These are phyloP conservation scores for Limnomonas spitsbergensis DNA, from an alignment of 139 green algal genomes.

Conservation along the genomic window DNA sequence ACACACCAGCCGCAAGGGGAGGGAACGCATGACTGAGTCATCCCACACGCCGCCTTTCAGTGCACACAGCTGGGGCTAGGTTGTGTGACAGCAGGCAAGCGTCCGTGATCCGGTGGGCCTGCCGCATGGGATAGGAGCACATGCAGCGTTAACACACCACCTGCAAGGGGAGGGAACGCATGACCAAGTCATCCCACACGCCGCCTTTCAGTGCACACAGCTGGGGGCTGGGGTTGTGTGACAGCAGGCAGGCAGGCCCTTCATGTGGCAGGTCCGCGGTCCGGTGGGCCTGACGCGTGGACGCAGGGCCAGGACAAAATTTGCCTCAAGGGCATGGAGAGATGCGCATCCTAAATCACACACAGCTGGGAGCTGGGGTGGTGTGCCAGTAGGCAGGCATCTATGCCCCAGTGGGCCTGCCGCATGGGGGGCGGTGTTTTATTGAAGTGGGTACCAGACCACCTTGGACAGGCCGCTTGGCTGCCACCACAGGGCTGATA, in stretches of 20 bases:
- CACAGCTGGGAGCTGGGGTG: conserved; percentile 14
- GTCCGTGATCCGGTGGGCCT: conserved; percentile 9
- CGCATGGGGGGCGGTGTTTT: too few relatives aligned
- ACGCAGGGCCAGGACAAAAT: too few relatives aligned
- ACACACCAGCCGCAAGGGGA: not conserved
- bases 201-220: conserved; percentile 14
- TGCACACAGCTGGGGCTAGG: not conserved
- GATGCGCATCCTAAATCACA: conserved; percentile 1
- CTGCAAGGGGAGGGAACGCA: not conserved
- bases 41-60: not conserved
- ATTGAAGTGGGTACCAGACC: too few relatives aligned
- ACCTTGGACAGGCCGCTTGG: too few relatives aligned
- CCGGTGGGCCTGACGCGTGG: conserved; percentile 10
- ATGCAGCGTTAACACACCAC: not conserved
- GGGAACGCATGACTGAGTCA: not conserved
- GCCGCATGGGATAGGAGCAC: not conserved
- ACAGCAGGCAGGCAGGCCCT: conserved; percentile 10
- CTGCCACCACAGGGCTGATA: too few relatives aligned
- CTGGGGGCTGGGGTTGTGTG: conserved; percentile 16
- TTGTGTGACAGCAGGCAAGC: conserved; percentile 12
- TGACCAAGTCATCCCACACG: conserved; percentile 12
- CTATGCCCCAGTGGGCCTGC: not conserved
- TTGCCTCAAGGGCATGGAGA: too few relatives aligned
- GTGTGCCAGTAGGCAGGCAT: conserved; percentile 13
- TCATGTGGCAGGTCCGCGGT: too few relatives aligned